phyloP scores from a whole-genome alignment of 2,329 filamentous ascomycete genomes.

The Diaporthe vaccinii region DNA sequence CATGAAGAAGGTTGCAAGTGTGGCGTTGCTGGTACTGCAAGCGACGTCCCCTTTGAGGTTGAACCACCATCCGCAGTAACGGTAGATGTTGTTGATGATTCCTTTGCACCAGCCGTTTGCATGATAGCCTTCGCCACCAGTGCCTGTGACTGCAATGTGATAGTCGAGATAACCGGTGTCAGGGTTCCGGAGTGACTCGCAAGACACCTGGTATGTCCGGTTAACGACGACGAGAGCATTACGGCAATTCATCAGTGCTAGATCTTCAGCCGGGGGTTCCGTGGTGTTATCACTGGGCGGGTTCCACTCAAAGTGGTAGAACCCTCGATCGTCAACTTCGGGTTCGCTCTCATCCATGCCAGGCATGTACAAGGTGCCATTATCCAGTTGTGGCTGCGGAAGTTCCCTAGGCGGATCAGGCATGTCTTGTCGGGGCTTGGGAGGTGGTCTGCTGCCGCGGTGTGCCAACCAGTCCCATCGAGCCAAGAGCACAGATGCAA shows the following conservation, averaged over 20 bases:
- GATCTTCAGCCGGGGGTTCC: background rate
- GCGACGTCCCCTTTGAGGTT: background rate
- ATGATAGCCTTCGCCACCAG: background rate
- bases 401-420: background rate
- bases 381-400: background rate
- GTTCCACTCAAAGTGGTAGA: background rate
- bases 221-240: background rate
- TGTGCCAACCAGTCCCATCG: background rate
- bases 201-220: background rate
- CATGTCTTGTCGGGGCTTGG: background rate
- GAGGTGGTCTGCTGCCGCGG: background rate
- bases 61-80: background rate
- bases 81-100: background rate
- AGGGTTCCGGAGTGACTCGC: background rate
- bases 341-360: background rate
- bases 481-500: background rate
- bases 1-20: background rate
- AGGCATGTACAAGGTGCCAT: background rate
- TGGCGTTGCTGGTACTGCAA: background rate
- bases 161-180: background rate
- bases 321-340: background rate
- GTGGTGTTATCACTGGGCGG: no score
- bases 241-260: background rate
- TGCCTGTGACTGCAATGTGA: slow-evolving; percentile 16
- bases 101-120: background rate